Percentiles rank a stretch among this genome's conserved stretches.
Evolutionary conservation across 1,139 yeast genomes (phyloP).

Genomic region (Yamadazyma atlantica): DNA sequence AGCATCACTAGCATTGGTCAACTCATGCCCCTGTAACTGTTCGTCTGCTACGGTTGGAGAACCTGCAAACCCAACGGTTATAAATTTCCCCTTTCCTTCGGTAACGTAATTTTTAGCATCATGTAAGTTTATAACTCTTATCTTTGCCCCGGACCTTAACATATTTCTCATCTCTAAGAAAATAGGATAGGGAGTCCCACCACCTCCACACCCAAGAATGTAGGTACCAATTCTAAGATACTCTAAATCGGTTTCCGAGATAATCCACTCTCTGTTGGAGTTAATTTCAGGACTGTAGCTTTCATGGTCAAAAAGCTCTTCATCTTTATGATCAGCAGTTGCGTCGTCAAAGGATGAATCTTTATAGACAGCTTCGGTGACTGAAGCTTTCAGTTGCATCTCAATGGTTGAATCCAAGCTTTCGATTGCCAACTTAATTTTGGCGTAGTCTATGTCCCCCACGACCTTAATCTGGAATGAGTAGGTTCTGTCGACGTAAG

Average conservation of each 20-base stretch:
- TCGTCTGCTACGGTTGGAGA: slow-evolving; percentile 48
- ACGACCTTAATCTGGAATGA: slow-evolving; percentile 35
- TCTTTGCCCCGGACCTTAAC: slow-evolving; percentile 29
- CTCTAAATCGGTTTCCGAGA: slow-evolving; percentile 39
- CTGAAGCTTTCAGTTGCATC: background rate
- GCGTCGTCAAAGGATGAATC: slow-evolving; percentile 11
- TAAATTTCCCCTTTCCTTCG: slow-evolving; percentile 27
- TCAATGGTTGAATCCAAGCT: background rate
- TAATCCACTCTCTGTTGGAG: slow-evolving; percentile 35
- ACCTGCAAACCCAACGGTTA: slow-evolving; percentile 44
- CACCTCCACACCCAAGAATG: slow-evolving; percentile 51
- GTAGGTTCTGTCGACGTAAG: slow-evolving; percentile 35
- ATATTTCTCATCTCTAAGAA: slow-evolving; percentile 33
- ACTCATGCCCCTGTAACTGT: slow-evolving; percentile 37
- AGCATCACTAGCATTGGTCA: slow-evolving; percentile 29
- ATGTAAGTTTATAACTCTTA: slow-evolving; percentile 33
- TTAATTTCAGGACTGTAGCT: slow-evolving; percentile 34
- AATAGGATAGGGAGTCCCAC: slow-evolving; percentile 47
- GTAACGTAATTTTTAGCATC: slow-evolving; percentile 20
- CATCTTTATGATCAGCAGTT: slow-evolving; percentile 7
- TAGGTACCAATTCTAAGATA: slow-evolving; percentile 42
- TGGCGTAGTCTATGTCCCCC: slow-evolving; percentile 39
- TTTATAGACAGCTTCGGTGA: slow-evolving; percentile 4
- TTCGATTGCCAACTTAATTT: background rate
- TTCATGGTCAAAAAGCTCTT: slow-evolving; percentile 18